Evolutionary conservation across 495 filamentous ascomycete genomes (phyloP).

Genomic region (Penicillium ochrochloron): DNA sequence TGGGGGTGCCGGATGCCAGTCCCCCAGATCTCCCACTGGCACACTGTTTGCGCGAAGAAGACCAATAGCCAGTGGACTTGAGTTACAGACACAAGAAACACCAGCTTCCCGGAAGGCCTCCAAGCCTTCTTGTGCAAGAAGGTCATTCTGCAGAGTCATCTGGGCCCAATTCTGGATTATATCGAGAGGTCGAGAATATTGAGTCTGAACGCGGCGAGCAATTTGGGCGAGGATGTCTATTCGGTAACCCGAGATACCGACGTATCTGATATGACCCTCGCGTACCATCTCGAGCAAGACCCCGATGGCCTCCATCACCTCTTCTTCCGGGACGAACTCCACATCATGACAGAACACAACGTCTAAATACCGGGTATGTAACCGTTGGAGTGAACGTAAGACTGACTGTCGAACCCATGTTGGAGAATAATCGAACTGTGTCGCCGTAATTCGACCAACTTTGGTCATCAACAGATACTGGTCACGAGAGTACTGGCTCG

Average conservation of each 20-base stretch:
- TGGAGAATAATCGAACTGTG: slow-evolving; percentile 62
- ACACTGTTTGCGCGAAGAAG: slow-evolving; percentile 73
- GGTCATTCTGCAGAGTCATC: slow-evolving; percentile 80
- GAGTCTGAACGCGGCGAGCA: slow-evolving; percentile 60
- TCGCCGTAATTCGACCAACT: slow-evolving; percentile 56
- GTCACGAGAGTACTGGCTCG: slow-evolving; percentile 50
- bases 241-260: slow-evolving; percentile 88
- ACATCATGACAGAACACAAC: slow-evolving; percentile 70
- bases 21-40: slow-evolving; percentile 67
- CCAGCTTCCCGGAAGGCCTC: slow-evolving; percentile 63
- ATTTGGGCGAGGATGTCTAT: slow-evolving; percentile 65
- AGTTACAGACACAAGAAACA: slow-evolving; percentile 79
- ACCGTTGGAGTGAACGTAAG: slow-evolving; percentile 50
- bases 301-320: slow-evolving; percentile 56
- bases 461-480: slow-evolving; percentile 65
- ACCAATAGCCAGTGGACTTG: slow-evolving; percentile 80
- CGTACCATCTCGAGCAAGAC: slow-evolving; percentile 72
- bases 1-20: slow-evolving; percentile 77
- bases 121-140: slow-evolving; percentile 55
- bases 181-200: slow-evolving; percentile 82
- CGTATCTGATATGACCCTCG: slow-evolving; percentile 65
- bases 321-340: slow-evolving; percentile 60
- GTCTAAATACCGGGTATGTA: slow-evolving; percentile 61
- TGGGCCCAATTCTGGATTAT: slow-evolving; percentile 81
- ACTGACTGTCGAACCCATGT: slow-evolving; percentile 58